phyloP scores from a whole-genome alignment of 768 basidiomycete genomes.

The Pleurotus giganteus region DNA sequence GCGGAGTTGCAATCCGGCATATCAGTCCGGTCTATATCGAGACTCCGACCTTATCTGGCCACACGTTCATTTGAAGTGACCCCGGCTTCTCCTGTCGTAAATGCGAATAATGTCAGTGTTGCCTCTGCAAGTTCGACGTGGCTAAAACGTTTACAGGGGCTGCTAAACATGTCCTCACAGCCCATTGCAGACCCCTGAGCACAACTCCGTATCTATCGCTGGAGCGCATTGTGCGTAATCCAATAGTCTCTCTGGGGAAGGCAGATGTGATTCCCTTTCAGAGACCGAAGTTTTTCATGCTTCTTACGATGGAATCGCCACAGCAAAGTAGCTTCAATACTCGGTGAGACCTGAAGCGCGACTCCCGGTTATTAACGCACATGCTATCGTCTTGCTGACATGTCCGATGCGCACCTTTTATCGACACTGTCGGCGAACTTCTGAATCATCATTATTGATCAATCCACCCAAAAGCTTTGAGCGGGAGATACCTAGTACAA shows the following conservation, averaged over 20 bases:
- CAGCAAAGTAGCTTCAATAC: background rate
- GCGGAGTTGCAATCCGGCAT: slow-evolving; percentile 4
- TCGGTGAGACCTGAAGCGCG: background rate
- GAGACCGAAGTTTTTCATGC: background rate
- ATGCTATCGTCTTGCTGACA: background rate
- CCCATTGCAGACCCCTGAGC: background rate
- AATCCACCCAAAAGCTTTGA: slow-evolving; percentile 5
- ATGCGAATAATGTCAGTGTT: too few species aligned
- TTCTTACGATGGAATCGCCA: slow-evolving; percentile 4
- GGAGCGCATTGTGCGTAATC: background rate
- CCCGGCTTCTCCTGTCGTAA: too few species aligned
- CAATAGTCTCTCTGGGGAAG: background rate
- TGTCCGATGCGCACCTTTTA: background rate
- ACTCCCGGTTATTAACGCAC: background rate
- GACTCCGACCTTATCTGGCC: slow-evolving; percentile 6
- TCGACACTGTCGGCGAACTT: too few species aligned
- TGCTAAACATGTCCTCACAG: background rate
- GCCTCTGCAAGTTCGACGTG: too few species aligned
- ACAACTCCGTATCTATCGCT: slow-evolving; percentile 6
- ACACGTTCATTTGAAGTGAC: background rate
- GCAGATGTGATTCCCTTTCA: background rate
- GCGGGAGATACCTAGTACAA: too few species aligned
- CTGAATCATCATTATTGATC: background rate
- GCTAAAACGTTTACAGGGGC: too few species aligned
- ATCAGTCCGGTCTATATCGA: slow-evolving; percentile 3